Evolutionary conservation across 495 filamentous ascomycete genomes (phyloP), one percentile per base, ranked within the genome.

Genomic region (Cryomyces antarcticus): DNA sequence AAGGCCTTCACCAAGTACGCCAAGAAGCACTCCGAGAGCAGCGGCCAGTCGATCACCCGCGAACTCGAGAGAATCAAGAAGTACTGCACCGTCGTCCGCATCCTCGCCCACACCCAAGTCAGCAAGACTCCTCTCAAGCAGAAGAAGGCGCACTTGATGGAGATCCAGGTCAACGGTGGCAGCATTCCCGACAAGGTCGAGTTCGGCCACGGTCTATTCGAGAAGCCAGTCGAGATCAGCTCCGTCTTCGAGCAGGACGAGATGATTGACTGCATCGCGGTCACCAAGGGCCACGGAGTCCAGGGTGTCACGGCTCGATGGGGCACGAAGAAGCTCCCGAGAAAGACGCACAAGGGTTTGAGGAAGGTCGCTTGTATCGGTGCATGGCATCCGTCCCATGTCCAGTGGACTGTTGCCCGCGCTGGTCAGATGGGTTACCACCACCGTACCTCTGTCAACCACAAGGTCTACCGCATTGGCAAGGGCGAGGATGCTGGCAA

Each of bases 1-100:
- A 99, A 99, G 86, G 92, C 92, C 45, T 99, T 96, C 75, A 99
- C 92, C 72, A 94, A 92, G 75, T 99, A 99, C 69, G 82, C 92
- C 74, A 96, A 95, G 83, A 88, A 93, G 76, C 83, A 96, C 79
- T 80, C 92, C 53, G 86, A 93, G 65, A 79, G 68, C 70, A 77
- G 59, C 67, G 88, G 82, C 56, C 70, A 82, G 55, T 80, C 83
- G 52, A 79, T 97, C 71, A 82, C 78, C 63, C 80, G 82, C 63
- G 92, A 99, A 69, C 80, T 96, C 54, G 88, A 94, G 76, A 87
- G 92, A 67, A 95, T 99, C 72, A 93, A 93, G 83, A 95, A 94
- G 72, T 99, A 96, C 83, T 96, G 92, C 83, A 88, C 86, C 56
- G 87, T 96, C 68, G 87, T 99, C 70, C 92, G 92, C 67, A 73